A percentile compares a stretch with the other conserved stretches of the same genome.
Evolutionary conservation across 257 asterid species (phyloP).

Genomic region (Solanum ossicruentum): DNA sequence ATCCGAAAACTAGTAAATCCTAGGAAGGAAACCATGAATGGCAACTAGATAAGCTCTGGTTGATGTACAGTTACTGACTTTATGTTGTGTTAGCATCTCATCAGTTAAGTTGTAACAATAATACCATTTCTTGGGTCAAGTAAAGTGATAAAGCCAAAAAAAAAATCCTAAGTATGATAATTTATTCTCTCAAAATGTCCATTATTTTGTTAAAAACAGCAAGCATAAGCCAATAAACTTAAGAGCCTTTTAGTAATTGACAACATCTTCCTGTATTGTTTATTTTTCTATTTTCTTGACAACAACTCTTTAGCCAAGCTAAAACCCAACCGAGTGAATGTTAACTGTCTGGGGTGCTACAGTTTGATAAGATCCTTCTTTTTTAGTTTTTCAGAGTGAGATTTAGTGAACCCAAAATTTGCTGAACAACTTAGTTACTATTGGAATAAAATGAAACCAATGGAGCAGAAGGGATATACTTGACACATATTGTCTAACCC

Average conservation of each 20-base stretch:
- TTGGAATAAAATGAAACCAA: too few species aligned
- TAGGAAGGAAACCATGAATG: background rate
- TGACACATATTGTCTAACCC: too few species aligned
- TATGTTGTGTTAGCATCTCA: background rate
- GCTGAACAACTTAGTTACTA: too few species aligned
- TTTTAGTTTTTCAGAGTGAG: constrained; percentile 69
- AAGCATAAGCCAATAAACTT: background rate
- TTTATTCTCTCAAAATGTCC: background rate
- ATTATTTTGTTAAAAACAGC: background rate
- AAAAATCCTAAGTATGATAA: background rate
- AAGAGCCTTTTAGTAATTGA: background rate
- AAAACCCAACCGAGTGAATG: constrained; percentile 80
- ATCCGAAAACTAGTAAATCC: background rate
- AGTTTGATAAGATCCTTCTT: constrained; percentile 73
- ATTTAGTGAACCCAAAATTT: too few species aligned
- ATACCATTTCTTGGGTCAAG: background rate
- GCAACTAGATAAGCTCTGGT: background rate
- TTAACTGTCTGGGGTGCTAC: constrained; percentile 77
- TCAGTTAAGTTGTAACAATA: background rate
- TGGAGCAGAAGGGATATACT: too few species aligned
- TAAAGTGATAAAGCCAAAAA: background rate
- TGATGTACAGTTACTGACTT: background rate
- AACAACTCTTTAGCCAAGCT: constrained; percentile 32
- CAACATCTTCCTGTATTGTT: background rate
- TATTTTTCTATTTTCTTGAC: background rate